Base-by-base conservation (phyloP, 208 protist species). In the Sergeia podlipaevii region DNA sequence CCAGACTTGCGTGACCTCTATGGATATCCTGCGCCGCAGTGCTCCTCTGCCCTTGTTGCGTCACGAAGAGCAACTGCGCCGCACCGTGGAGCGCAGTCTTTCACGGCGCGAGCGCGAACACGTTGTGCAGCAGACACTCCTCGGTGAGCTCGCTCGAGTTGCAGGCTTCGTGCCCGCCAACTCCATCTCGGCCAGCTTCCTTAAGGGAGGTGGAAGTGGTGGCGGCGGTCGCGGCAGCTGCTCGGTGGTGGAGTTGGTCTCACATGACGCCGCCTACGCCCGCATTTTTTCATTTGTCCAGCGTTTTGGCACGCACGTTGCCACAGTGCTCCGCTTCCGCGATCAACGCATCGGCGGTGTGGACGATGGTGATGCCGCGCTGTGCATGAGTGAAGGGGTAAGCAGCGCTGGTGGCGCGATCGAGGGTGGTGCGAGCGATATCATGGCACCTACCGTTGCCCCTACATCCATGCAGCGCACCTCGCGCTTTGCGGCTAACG, bases 41-140 rank as follows among this genome's bases (percentile, higher is more conserved):
- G 27, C 42, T 47, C 29, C 52, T 51, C 30, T 61, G 48, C 39
- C 5, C 27, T 30, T n/a, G 11, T 50, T 4, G 5, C 20, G 32
- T 34, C 15, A 32, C 6, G 56, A 68, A 44, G 58, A 55, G 21
- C 27, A 80, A 49, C 68, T 81, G 30, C 63, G 71, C 46, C 43
- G 50, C 17, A 58, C 63, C 15, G 57, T 82, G 3, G 67, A 75
- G 51, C 74, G 74, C 26, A 79, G 57, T 55, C 66, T 87, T 41
- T 77, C 74, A 20, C 17, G 49, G 23, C 70, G 74, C 5, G 79
- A 87, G 46, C 51, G 70, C 18, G 65, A 52, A 23, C 79, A 87
- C 43, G 58, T 74, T 11, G 28, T 87, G 13, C 74, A 82, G 62
- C 65, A 70, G 15, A 42, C 72, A 15, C 57, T 82, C 33, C 68